A percentile compares a stretch with the other conserved stretches of the same genome.
Evolutionary conservation across 2,329 filamentous ascomycete species (phyloP).

Genomic region (Xylaria hypoxylon): DNA sequence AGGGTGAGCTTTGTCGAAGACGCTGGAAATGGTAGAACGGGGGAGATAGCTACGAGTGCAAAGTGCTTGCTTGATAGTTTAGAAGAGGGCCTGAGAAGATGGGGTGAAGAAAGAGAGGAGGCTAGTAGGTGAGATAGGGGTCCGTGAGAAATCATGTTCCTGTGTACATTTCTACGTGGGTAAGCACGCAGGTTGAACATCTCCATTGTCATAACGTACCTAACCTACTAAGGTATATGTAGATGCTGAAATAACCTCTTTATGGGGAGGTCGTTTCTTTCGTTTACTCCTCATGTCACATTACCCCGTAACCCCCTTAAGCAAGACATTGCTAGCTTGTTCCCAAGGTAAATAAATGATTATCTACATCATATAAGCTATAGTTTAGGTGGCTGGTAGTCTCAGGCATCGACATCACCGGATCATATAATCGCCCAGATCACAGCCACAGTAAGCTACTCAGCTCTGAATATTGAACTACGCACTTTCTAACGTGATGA

Average conservation of each 20-base stretch:
- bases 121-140: not conserved
- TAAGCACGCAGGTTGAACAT: too few relatives aligned
- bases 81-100: constrained; percentile 39
- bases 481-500: not conserved
- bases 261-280: too few relatives aligned
- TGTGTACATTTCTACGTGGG: too few relatives aligned
- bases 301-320: too few relatives aligned
- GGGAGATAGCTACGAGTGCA: constrained; percentile 47
- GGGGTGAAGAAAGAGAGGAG: constrained; percentile 9
- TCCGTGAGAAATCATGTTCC: not conserved
- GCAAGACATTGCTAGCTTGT: too few relatives aligned
- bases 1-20: constrained; percentile 72
- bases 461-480: not conserved
- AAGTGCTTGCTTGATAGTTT: constrained; percentile 46
- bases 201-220: too few relatives aligned
- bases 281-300: too few relatives aligned
- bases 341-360: too few relatives aligned
- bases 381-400: not conserved
- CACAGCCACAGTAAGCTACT: constrained; percentile 1
- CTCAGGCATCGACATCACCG: too few relatives aligned
- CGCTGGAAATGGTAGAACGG: constrained; percentile 50
- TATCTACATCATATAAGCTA: too few relatives aligned
- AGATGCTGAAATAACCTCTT: too few relatives aligned
- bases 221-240: too few relatives aligned
- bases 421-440: not conserved